Evolutionary conservation across 1,284 basidiomycete genomes (phyloP), one percentile per base, ranked within the genome.

Genomic region (Ganoderma sinense): DNA sequence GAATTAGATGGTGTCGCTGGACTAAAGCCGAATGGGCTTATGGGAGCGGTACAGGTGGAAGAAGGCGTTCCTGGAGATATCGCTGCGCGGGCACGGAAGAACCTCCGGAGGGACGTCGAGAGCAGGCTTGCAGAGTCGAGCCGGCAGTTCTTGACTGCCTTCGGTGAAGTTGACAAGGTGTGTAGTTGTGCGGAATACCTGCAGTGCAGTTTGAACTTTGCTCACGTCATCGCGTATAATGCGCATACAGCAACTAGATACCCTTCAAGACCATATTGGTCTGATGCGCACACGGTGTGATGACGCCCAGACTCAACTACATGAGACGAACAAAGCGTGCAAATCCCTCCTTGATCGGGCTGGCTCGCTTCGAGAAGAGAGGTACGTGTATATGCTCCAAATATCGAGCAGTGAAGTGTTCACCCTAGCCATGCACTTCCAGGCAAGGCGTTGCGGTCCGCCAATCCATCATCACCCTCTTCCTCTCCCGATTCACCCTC

Each of bases 161-260:
- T 98, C 69, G 89, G 89, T 14, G 91, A 95, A 75, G 95, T 98
- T 29, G 94, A 98, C 82, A 87, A 94, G 83, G 96, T 96, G 77
- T 74, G 92, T 29, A 2, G 29, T 33, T 84, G 20, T 16, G 48
- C 23, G 11, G 18, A 14, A 14, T 58, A 56, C 20, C 8, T 20
- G 11, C 23, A 13, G 39, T 10, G 7, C 3, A 33, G 33, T 26
- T 16, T 26, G 29, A 26, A 18, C 14, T 6, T 55, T 1, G 53
- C 53, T 56, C 53, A 56, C 20, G 4, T 29, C 4, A 16, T 51
- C 41, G 20, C 45, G 6, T 36, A 16, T 6, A 5, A 65, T 58
- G 23, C 29, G 13, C 62, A 33, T 29, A 56, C 68, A 97, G 95
- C 96, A 94, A 88, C 82, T 97, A 64, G 88, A 90, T 75, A 87